phyloP scores from a whole-genome alignment of 108 stramenopile genomes.

The Skeletonema marinoi region DNA sequence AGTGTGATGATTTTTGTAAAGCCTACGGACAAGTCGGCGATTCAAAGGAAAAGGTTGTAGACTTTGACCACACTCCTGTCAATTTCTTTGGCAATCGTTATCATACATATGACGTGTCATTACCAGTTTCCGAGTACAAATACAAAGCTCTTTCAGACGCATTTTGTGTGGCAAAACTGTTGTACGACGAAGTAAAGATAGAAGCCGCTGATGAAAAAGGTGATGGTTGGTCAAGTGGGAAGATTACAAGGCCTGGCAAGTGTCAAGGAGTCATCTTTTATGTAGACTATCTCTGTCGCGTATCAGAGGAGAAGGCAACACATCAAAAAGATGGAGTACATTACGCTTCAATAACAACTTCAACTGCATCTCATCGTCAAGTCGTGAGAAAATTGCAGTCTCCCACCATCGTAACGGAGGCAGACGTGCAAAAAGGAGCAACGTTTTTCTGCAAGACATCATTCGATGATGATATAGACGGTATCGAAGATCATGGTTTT shows the following conservation, averaged over 20 bases:
- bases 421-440: conserved; percentile 16
- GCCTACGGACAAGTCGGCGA: conserved; percentile 58
- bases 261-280: conserved; percentile 41
- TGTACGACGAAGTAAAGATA: conserved; percentile 40
- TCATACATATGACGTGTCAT: conserved; percentile 50
- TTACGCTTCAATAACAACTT: conserved; percentile 25
- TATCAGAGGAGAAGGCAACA: not conserved
- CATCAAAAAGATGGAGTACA: conserved; percentile 1
- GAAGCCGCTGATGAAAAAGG: conserved; percentile 9
- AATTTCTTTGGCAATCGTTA: conserved; percentile 54
- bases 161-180: conserved; percentile 52
- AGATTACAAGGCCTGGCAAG: not conserved
- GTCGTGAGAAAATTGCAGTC: conserved; percentile 23
- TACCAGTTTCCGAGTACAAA: conserved; percentile 73
- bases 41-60: conserved; percentile 39
- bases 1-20: conserved; percentile 47
- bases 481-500: conserved; percentile 33
- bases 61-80: conserved; percentile 60
- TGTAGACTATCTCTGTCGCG: conserved; percentile 42
- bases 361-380: conserved; percentile 38
- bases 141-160: conserved; percentile 50
- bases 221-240: not conserved
- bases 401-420: not conserved
- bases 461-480: conserved; percentile 22
- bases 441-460: conserved; percentile 26